phyloP scores from a whole-genome alignment of 352 stramenopile genomes.

The Thalassiosira oceanica region DNA sequence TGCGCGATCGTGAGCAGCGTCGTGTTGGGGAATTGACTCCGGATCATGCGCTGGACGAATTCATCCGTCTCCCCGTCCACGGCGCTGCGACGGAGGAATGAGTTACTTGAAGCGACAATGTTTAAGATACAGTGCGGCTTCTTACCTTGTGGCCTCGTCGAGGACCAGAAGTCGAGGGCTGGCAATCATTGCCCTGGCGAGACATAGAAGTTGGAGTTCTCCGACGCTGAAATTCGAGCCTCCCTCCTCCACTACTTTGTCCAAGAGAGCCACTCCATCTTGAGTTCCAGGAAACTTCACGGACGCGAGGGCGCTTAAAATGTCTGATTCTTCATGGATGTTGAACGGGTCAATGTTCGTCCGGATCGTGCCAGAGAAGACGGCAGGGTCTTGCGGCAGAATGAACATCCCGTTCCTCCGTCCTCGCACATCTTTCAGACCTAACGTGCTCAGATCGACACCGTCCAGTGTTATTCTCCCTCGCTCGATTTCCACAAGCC shows the following conservation, averaged over 20 bases:
- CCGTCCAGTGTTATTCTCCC: constrained; percentile 87
- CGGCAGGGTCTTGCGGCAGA: constrained; percentile 92
- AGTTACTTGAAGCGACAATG: not conserved
- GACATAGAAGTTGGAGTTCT: constrained; percentile 93
- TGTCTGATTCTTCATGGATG: not conserved
- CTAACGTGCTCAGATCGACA: constrained; percentile 83
- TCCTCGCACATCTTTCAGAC: constrained; percentile 84
- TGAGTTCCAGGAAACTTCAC: no score
- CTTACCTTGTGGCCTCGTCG: constrained; percentile 86
- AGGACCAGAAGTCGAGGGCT: constrained; percentile 88
- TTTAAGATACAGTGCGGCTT: not conserved
- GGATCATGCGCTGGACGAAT: constrained; percentile 81
- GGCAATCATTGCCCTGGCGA: constrained; percentile 90
- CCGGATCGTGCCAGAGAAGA: constrained; percentile 89
- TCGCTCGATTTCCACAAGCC: constrained; percentile 86
- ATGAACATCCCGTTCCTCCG: constrained; percentile 86
- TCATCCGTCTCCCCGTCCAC: constrained; percentile 86
- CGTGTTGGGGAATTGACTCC: constrained; percentile 83
- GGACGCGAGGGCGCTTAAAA: no score
- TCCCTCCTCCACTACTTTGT: constrained; percentile 78
- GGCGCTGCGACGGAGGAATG: constrained; percentile 52
- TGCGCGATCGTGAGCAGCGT: constrained; percentile 96
- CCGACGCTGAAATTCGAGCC: constrained; percentile 91
- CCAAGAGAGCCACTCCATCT: no score
- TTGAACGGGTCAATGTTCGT: constrained; percentile 88